A percentile compares a stretch with the other conserved stretches of the same genome.
Conservation (phyloP, 352 stramenopile species). For the Pythium myriotylum region DNA sequence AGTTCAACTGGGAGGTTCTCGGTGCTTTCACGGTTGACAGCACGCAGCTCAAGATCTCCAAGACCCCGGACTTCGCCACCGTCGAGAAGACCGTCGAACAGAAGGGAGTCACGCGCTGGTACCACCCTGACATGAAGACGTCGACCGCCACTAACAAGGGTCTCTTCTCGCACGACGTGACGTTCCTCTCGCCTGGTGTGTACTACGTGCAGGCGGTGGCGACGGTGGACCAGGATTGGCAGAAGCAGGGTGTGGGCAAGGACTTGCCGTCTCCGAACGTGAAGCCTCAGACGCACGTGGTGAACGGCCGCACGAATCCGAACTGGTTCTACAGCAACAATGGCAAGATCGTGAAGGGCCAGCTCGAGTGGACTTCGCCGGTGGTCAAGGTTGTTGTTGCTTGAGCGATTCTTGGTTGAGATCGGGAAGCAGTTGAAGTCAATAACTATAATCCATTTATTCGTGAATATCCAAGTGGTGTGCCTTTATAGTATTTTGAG, state of each 20-base stretch:
- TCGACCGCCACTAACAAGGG: constrained; percentile 46
- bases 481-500: too few species aligned
- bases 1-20: constrained; percentile 60
- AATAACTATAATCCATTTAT: too few species aligned
- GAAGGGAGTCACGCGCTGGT: constrained; percentile 62
- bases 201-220: constrained; percentile 64
- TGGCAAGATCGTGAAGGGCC: constrained; percentile 47
- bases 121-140: constrained; percentile 51
- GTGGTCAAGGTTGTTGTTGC: constrained; percentile 18
- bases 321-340: constrained; percentile 65
- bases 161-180: constrained; percentile 40
- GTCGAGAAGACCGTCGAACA: constrained; percentile 40
- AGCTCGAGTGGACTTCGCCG: constrained; percentile 48
- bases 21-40: constrained; percentile 64
- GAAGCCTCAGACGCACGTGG: constrained; percentile 70
- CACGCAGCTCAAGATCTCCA: constrained; percentile 58
- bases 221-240: constrained; percentile 71
- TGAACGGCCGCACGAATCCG: constrained; percentile 70
- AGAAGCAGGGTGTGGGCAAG: constrained; percentile 53
- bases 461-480: too few species aligned
- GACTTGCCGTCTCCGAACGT: constrained; percentile 57
- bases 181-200: constrained; percentile 41
- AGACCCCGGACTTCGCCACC: constrained; percentile 27
- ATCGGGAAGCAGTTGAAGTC: too few species aligned
- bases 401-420: background rate